Evolutionary conservation across 1,284 basidiomycete species (phyloP).

Genomic region (Peniophora sp.): DNA sequence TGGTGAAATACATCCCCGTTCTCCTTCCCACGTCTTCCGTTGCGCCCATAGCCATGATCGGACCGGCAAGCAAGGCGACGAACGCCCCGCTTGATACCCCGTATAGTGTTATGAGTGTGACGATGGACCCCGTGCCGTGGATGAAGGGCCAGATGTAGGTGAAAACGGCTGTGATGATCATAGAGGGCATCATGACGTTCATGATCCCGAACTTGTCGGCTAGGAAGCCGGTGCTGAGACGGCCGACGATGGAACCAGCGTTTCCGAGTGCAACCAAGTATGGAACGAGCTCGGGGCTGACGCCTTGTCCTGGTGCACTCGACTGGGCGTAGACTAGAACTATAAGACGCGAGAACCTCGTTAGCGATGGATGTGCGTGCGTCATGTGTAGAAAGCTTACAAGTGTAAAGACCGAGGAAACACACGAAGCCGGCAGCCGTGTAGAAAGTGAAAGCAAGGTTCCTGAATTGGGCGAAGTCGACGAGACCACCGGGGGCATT

Average conservation of each 20-base stretch:
- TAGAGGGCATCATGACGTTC: constrained; percentile 50
- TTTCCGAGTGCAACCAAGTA: constrained; percentile 44
- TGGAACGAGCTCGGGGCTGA: constrained; percentile 28
- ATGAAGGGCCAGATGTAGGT: constrained; percentile 56
- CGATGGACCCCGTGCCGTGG: constrained; percentile 27
- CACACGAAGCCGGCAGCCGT: constrained; percentile 32
- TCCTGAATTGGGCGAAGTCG: constrained; percentile 41
- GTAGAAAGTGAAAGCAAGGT: constrained; percentile 34
- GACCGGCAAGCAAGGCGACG: constrained; percentile 43
- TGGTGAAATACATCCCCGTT: constrained; percentile 47
- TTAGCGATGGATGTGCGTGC: not conserved
- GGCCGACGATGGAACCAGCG: constrained; percentile 32
- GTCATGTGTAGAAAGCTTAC: constrained; percentile 20
- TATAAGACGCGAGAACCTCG: too few relatives aligned
- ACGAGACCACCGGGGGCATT: constrained; percentile 40
- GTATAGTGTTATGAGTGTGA: constrained; percentile 37
- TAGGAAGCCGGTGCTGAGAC: constrained; percentile 29
- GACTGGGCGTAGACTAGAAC: constrained; percentile 43
- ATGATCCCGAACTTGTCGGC: constrained; percentile 33
- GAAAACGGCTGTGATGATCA: constrained; percentile 36
- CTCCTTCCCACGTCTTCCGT: constrained; percentile 52
- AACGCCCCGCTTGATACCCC: constrained; percentile 54
- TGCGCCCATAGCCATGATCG: constrained; percentile 52
- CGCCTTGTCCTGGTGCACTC: constrained; percentile 27
- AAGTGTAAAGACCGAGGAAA: constrained; percentile 57